Evolutionary conservation across 2,329 filamentous ascomycete genomes (phyloP), one percentile per base, ranked within the genome.

Genomic region (Fusarium sp.): DNA sequence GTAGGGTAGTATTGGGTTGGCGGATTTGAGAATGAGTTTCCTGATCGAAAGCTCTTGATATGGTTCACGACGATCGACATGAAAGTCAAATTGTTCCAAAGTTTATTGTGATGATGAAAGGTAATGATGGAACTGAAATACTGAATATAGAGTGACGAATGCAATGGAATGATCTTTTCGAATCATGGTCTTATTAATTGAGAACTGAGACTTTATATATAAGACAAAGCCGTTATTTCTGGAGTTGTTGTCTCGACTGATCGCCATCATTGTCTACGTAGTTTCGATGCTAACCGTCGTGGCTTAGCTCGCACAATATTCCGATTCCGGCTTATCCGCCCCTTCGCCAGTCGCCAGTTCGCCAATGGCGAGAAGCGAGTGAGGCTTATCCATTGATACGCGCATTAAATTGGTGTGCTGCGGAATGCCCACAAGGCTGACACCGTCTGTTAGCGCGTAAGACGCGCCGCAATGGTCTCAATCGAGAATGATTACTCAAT

Each of bases 231-330:
- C 38, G 2, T 41, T 48, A n/a, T 55, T 30, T 20, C 23, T 23
- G 48, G 23, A 15, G 38, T 44, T 18, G 20, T 27, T 27, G 37
- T 48, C n/a, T 7, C n/a, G 9, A 32, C 37, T 20, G 60, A 58
- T 65, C 62, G 33, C 7, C 60, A 15, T 33, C 8, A 66, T 66
- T 11, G 30, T 20, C 53, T 23, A 55, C 61, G 45, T 30, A 52
- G 38, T 33, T 17, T 37, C 41, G 15, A 45, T 35, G 23, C 38
- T 46, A 60, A 23, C 17, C 17, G 46, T 40, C 26, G 56, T 62
- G 64, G 64, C 63, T 67, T 67, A 62, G 64, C 42, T 56, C 55
- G 53, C 30, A 4, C 61, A 60, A 52, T 50, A 33, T 20, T 26
- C 63, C 37, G 40, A 62, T 27, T 61, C 35, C 5, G 35, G 26